Conservation (phyloP, 805 yeast genomes). For the Wickerhamomyces xylosicus region DNA sequence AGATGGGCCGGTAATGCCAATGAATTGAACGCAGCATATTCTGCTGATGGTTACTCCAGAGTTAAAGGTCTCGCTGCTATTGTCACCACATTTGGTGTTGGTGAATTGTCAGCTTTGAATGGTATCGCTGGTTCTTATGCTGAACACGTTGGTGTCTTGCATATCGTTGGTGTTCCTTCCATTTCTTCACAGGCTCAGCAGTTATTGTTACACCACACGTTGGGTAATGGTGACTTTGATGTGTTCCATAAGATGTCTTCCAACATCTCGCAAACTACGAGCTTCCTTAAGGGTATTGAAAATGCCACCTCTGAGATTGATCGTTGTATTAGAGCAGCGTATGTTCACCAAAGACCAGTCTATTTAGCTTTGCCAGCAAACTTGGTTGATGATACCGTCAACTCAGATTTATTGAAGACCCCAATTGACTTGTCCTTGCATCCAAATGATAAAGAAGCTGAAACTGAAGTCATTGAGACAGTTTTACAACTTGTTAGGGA, state of each 20-base stretch:
- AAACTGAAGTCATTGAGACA: slow-evolving; percentile 45
- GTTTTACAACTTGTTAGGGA: slow-evolving; percentile 38
- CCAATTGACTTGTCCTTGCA: slow-evolving; percentile 51
- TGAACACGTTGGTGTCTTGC: slow-evolving; percentile 76
- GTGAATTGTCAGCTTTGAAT: slow-evolving; percentile 70
- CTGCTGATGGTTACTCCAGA: too few relatives aligned
- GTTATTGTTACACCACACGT: slow-evolving; percentile 65
- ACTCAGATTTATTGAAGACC: slow-evolving; percentile 40
- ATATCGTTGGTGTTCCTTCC: slow-evolving; percentile 79
- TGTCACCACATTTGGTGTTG: slow-evolving; percentile 69
- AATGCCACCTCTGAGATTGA: slow-evolving; percentile 63
- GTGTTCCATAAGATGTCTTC: too few relatives aligned
- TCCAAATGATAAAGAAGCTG: slow-evolving; percentile 48
- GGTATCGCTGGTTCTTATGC: slow-evolving; percentile 84
- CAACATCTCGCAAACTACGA: too few relatives aligned
- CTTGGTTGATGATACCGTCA: slow-evolving; percentile 53
- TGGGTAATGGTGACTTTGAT: slow-evolving; percentile 81
- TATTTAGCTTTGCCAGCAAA: slow-evolving; percentile 75
- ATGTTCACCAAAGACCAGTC: slow-evolving; percentile 63
- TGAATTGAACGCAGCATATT: slow-evolving; percentile 78
- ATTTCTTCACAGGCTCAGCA: slow-evolving; percentile 58
- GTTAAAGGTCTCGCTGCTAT: slow-evolving; percentile 64
- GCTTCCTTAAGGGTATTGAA: too few relatives aligned
- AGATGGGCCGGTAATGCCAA: too few relatives aligned
- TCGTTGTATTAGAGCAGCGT: slow-evolving; percentile 60